Base-by-base conservation (phyloP, 1,284 basidiomycete species). In the Pterula multifida region DNA sequence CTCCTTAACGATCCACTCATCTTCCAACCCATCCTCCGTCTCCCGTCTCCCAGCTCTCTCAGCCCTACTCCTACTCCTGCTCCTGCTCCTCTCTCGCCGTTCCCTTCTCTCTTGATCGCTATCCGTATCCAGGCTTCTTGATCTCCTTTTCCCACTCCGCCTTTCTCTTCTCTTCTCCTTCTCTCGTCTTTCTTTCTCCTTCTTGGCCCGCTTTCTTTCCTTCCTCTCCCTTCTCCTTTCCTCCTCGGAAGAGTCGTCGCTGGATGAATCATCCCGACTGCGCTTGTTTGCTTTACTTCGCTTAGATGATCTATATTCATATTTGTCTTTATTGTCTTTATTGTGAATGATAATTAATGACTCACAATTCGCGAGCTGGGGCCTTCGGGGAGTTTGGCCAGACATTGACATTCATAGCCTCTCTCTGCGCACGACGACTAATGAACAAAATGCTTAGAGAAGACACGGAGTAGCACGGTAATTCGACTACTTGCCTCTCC, bases 361-460 rank as follows among this genome's bases (percentile, higher is more conserved):
- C 83, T 48, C 67, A 89, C 85, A 76, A 56, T 50, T 68, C 64
- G 24, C 78, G 72, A 48, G 71, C 65, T 49, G 78, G 76, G 23
- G 73, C 76, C 57, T 85, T 84, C 0, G 92, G 92, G 2, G 91
- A 94, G 1, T 79, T 66, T 0, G 92, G 92, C 92, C 92, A 96
- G 47, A 93, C 74, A 55, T 76, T 76, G 1, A 86, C 63, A 3
- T 73, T 73, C 11, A 69, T 80, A 2, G 61, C 70, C 54, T 85
- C 82, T 49, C 92, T 72, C 61, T 91, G 80, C 52, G 72, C 62
- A 49, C 89, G 73, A 22, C 92, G 90, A 58, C 92, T 94, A 51
- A 22, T 56, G 44, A 47, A 11, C 42, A 42, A 42, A 22, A 19
- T 6, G 21, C 9, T 19, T 35, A 35, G 32, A 17, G 39, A 17